Conservation (phyloP, 768 basidiomycete species). For the Crepidotus variabilis region DNA sequence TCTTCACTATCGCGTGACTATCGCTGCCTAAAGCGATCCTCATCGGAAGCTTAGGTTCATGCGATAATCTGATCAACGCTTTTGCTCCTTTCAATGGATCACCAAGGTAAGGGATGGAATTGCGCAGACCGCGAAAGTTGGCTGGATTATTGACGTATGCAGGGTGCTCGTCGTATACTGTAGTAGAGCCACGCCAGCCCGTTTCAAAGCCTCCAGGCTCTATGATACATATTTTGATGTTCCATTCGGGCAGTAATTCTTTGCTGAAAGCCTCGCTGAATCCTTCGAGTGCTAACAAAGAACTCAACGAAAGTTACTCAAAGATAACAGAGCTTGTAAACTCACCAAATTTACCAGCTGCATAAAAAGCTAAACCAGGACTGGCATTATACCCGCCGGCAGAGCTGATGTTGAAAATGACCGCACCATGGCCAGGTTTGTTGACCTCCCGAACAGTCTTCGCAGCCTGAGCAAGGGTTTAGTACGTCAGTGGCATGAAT, state of each 20-base stretch:
- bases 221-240: constrained; percentile 12
- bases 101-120: constrained; percentile 4
- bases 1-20: constrained; percentile 7
- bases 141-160: constrained; percentile 7
- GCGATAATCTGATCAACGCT: constrained; percentile 9
- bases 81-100: constrained; percentile 11
- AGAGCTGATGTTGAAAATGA: constrained; percentile 28
- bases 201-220: constrained; percentile 16
- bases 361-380: constrained; percentile 27
- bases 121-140: constrained; percentile 6
- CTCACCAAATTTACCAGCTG: constrained; percentile 33
- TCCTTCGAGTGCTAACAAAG: constrained; percentile 12
- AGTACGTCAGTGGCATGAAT: not conserved
- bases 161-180: constrained; percentile 5
- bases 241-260: constrained; percentile 14
- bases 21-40: constrained; percentile 12
- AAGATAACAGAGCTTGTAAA: not conserved
- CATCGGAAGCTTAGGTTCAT: constrained; percentile 8
- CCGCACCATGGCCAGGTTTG: constrained; percentile 17
- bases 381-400: constrained; percentile 28
- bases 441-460: constrained; percentile 23
- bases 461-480: constrained; percentile 3
- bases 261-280: constrained; percentile 14
- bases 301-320: not conserved
- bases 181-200: constrained; percentile 1